Evolutionary conservation across 2,329 filamentous ascomycete genomes (phyloP).

Genomic region (Pseudonectria foliicola): DNA sequence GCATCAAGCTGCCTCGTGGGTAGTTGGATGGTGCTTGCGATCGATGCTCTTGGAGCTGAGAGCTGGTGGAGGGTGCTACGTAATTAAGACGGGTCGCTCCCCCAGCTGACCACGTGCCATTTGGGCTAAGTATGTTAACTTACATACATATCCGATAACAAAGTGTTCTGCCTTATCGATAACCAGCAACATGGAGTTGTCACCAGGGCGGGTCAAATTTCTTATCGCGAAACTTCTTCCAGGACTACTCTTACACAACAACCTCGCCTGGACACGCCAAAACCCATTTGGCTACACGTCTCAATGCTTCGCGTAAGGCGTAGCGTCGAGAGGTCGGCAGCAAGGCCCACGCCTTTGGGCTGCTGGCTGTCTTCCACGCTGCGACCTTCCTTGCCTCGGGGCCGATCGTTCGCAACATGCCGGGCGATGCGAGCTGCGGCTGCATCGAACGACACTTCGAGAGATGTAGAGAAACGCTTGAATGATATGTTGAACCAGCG

Average conservation of each 20-base stretch:
- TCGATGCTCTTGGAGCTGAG: slow-evolving; percentile 7
- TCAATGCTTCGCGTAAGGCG: slow-evolving; percentile 25
- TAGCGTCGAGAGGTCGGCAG: slow-evolving; percentile 11
- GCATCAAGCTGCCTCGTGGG: slow-evolving; percentile 1
- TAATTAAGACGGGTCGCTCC: too few species aligned
- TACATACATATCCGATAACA: not conserved
- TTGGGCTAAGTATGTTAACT: too few species aligned
- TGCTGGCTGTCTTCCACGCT: not conserved
- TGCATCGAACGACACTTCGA: too few species aligned
- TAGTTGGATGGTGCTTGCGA: not conserved
- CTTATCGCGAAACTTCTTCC: slow-evolving; percentile 8
- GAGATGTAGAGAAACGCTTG: too few species aligned
- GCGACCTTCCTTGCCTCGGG: too few species aligned
- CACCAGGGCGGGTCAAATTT: slow-evolving; percentile 2
- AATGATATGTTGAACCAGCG: too few species aligned
- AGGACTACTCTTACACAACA: slow-evolving; percentile 3
- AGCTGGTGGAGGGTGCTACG: not conserved
- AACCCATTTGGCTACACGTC: slow-evolving; percentile 1
- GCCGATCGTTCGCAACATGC: too few species aligned
- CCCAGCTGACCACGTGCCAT: slow-evolving; percentile 10
- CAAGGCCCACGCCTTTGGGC: slow-evolving; percentile 3
- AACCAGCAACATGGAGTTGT: slow-evolving; percentile 5
- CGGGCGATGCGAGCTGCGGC: too few species aligned
- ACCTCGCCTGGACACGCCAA: slow-evolving; percentile 1
- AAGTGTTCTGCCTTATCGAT: slow-evolving; percentile 10